A percentile compares a stretch with the other conserved stretches of the same genome.
These are phyloP conservation scores for Melanogaster broomeanus DNA, from an alignment of 768 basidiomycete genomes.

Conservation along the genomic window DNA sequence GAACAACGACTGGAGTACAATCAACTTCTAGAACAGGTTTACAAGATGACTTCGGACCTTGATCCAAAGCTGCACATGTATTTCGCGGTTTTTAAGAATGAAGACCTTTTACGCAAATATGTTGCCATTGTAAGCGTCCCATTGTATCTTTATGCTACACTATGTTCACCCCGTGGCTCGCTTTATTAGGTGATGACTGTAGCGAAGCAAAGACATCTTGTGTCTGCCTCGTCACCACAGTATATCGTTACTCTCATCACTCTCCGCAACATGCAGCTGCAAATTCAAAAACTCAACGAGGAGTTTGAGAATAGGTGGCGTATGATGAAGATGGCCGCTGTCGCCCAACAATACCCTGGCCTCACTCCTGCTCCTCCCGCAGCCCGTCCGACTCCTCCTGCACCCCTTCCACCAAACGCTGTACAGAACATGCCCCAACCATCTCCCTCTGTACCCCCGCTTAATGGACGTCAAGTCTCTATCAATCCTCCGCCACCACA, in stretches of 20 bases:
- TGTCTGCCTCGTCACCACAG: constrained; percentile 23
- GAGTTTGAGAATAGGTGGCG: constrained; percentile 36
- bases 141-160: constrained; percentile 12
- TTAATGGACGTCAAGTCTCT: constrained; percentile 32
- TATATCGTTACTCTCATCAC: constrained; percentile 37
- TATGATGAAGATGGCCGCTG: constrained; percentile 18
- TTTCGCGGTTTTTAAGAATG: constrained; percentile 46
- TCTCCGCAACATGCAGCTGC: constrained; percentile 46
- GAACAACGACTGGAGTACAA: constrained; percentile 59
- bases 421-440: constrained; percentile 18
- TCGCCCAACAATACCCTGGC: constrained; percentile 5
- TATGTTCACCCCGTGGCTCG: constrained; percentile 10
- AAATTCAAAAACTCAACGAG: constrained; percentile 44
- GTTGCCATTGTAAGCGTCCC: constrained; percentile 53
- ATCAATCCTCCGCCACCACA: constrained; percentile 24
- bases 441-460: constrained; percentile 22
- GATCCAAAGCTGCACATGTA: constrained; percentile 53
- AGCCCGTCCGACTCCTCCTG: constrained; percentile 13
- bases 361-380: not conserved
- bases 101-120: constrained; percentile 49
- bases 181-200: constrained; percentile 44
- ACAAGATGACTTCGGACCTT: constrained; percentile 46
- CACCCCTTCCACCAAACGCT: constrained; percentile 18
- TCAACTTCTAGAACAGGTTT: constrained; percentile 48
- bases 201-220: constrained; percentile 32